Conservation (phyloP, 192 early-diverging fungal genomes). For the Diversispora eburnea region DNA sequence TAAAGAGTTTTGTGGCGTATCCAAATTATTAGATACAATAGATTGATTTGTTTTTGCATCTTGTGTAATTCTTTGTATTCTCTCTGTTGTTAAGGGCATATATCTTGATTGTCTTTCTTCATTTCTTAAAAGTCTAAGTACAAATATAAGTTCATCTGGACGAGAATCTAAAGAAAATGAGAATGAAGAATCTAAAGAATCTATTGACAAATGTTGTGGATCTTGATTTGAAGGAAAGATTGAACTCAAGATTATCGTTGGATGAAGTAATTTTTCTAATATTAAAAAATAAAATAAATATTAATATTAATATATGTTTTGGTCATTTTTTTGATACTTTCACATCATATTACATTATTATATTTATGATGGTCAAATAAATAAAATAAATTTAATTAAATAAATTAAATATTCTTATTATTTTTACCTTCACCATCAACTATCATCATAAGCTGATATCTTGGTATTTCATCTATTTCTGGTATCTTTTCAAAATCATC, state of each 20-base stretch:
- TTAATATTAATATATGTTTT: not conserved
- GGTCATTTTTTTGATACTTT: not conserved
- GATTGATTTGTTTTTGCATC: not conserved
- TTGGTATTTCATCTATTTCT: conserved; percentile 9
- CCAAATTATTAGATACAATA: not conserved
- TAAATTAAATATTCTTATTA: not conserved
- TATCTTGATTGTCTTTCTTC: conserved; percentile 12
- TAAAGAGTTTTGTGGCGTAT: not conserved
- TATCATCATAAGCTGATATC: conserved; percentile 21
- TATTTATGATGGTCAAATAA: not conserved
- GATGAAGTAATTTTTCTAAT: conserved; percentile 14
- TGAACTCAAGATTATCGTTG: not conserved
- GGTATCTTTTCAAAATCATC: conserved; percentile 34
- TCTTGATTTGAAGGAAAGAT: conserved; percentile 8
- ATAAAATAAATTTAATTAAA: not conserved
- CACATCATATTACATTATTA: not conserved
- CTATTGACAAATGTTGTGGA: conserved; percentile 17
- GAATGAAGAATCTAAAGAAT: conserved; percentile 18
- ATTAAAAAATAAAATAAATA: not conserved
- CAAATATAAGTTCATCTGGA: conserved; percentile 28
- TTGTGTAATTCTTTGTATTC: not conserved
- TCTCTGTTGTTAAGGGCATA: not conserved
- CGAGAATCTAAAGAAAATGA: conserved; percentile 21
- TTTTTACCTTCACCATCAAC: conserved; percentile 21
- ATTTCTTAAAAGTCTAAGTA: conserved; percentile 17